Evolutionary conservation across 1,139 yeast genomes (phyloP).

Genomic region (Blastobotrys niveus): DNA sequence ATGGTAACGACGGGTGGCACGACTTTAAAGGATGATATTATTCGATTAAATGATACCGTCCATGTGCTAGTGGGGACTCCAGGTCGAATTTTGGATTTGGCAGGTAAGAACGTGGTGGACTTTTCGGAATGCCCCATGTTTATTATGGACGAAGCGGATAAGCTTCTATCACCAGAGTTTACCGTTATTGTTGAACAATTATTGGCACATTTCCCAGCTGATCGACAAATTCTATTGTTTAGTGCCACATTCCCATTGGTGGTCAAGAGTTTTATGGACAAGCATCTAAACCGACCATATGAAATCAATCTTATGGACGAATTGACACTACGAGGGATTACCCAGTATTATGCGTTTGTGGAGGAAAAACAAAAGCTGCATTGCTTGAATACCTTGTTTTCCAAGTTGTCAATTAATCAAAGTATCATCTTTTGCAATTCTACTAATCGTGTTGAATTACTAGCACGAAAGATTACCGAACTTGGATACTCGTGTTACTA

Average conservation of each 20-base stretch:
- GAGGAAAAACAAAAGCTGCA: conserved; percentile 95
- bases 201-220: conserved; percentile 68
- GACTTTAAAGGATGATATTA: conserved; percentile 83
- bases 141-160: conserved; percentile 99
- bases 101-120: conserved; percentile 82
- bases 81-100: conserved; percentile 93
- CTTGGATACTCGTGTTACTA: conserved; percentile 95
- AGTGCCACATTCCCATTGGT: conserved; percentile 96
- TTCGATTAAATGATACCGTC: conserved; percentile 87
- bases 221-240: conserved; percentile 81
- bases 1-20: conserved; percentile 99
- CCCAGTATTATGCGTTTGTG: conserved; percentile 95
- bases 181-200: conserved; percentile 84
- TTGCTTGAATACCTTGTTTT: conserved; percentile 89
- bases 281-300: conserved; percentile 84
- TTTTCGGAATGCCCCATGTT: conserved; percentile 82
- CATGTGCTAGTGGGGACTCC: conserved; percentile 92
- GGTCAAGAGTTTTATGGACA: conserved; percentile 88
- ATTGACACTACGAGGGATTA: conserved; percentile 88
- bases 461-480: conserved; percentile 94
- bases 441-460: conserved; percentile 88
- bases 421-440: conserved; percentile 96
- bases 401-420: conserved; percentile 91
- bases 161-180: conserved; percentile 88
- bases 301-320: conserved; percentile 98